These are phyloP conservation scores for Ogataea henricii DNA, from an alignment of 805 yeast genomes.

Conservation along the genomic window DNA sequence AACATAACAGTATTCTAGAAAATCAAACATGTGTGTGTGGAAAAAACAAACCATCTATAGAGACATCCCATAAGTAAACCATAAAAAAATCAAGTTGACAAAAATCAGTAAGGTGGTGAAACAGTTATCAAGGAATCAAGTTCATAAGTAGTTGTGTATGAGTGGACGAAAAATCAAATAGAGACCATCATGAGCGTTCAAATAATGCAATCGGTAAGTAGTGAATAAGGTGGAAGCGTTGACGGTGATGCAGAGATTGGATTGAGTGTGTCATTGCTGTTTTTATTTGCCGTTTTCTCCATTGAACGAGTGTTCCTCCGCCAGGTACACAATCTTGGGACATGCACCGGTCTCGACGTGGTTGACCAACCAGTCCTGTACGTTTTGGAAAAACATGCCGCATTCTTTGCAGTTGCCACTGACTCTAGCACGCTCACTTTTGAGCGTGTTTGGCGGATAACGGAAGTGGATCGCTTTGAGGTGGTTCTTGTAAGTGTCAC, in stretches of 20 bases:
- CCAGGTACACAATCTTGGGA: conserved; percentile 14
- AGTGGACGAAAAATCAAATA: not conserved
- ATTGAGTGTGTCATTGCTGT: not conserved
- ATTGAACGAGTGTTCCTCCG: not conserved
- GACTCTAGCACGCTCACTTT: conserved; percentile 67
- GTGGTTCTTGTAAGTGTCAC: conserved; percentile 92
- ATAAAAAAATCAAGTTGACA: not conserved
- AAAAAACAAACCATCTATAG: not conserved
- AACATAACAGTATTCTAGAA: not conserved
- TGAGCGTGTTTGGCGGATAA: conserved; percentile 84
- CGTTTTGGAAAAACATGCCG: conserved; percentile 61
- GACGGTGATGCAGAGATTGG: not conserved
- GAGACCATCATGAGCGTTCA: conserved; percentile 1
- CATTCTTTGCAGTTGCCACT: conserved; percentile 81
- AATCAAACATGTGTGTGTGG: not conserved
- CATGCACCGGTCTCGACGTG: conserved; percentile 65
- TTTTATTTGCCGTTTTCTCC: not conserved
- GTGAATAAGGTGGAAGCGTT: conserved; percentile 1
- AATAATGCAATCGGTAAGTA: not conserved
- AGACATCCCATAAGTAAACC: conserved; percentile 2
- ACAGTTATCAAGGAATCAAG: not conserved
- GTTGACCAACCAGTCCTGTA: conserved; percentile 74
- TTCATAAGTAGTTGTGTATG: not conserved
- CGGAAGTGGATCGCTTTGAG: conserved; percentile 85
- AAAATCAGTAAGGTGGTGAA: not conserved